Evolutionary conservation across 345 rosid genomes (phyloP), one percentile per base, ranked within the genome.

Genomic region (Corchorus capsularis): DNA sequence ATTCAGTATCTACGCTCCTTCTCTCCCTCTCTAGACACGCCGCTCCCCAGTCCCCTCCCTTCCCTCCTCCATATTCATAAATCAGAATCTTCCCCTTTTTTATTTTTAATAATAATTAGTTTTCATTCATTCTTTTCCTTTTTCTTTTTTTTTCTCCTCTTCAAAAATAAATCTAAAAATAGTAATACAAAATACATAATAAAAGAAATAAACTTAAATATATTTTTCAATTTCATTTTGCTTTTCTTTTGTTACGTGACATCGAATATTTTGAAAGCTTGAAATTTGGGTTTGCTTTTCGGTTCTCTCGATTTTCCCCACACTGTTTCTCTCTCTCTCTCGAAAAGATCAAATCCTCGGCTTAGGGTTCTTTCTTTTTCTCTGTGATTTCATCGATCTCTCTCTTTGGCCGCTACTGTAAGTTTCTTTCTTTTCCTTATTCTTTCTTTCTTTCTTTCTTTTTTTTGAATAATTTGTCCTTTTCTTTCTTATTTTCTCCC

Each of bases 321-420:
- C 50, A 35, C 49, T n/a, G 6, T 75, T 39, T 53, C 35, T 37
- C 79, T 69, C 59, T 59, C 27, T 72, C 32, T 61, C 45, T 54
- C n/a, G n/a, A 27, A 27, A 27, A 54, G 32, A 68, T 68, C 62
- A 71, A 68, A 9, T 17, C 46, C 11, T 63, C 6, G 57, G 4
- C 43, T 47, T 62, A 63, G 71, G 71, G 71, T 67, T 41, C 50
- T 34, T 67, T 41, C 50, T 34, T 20, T 45, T 54, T 17, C 37
- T 16, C 61, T 43, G 46, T 47, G 69, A 59, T 76, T 60, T 54
- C 63, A 59, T 68, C 50, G 68, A 68, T 68, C 46, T 54, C 62
- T 32, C 60, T 53, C 62, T 19, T 67, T 43, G n/a, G 6, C 54
- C 56, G 43, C 16, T 32, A 32, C 60, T 60, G 83, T 80, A 53